These are phyloP conservation scores for Hypoxylon fuscum DNA, from an alignment of 495 filamentous ascomycete genomes.

Conservation along the genomic window DNA sequence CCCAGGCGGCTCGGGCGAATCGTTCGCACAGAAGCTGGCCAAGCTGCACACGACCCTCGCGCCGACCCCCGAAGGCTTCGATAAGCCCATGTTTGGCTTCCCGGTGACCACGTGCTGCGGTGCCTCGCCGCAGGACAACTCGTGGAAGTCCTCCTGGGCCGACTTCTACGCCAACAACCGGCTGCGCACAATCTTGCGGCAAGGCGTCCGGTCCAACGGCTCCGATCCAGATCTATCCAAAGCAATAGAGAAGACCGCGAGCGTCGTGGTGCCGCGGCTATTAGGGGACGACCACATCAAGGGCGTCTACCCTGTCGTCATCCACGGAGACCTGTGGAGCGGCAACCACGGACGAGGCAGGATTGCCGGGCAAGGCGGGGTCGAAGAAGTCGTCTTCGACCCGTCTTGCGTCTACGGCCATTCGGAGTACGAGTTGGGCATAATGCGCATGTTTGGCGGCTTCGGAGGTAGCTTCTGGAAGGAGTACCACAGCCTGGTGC, in stretches of 20 bases:
- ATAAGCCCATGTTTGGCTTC: conserved; percentile 77
- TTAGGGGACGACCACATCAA: conserved; percentile 73
- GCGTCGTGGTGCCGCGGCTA: conserved; percentile 73
- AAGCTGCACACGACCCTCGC: conserved; percentile 81
- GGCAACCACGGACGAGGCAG: conserved; percentile 79
- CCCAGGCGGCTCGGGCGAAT: conserved; percentile 52
- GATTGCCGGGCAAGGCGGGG: conserved; percentile 64
- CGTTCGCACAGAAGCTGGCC: conserved; percentile 78
- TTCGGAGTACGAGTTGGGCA: conserved; percentile 88
- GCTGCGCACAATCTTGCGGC: conserved; percentile 68
- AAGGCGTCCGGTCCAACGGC: conserved; percentile 69
- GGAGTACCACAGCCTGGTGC: conserved; percentile 77
- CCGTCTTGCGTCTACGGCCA: conserved; percentile 83
- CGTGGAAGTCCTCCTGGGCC: conserved; percentile 73
- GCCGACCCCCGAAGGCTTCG: conserved; percentile 67
- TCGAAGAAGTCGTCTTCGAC: conserved; percentile 86
- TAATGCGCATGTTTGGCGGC: conserved; percentile 96
- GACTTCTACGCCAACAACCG: conserved; percentile 84
- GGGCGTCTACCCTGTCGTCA: conserved; percentile 72
- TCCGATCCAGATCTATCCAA: conserved; percentile 65
- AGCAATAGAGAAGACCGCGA: conserved; percentile 69
- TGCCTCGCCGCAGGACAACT: conserved; percentile 81
- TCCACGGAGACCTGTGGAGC: conserved; percentile 93
- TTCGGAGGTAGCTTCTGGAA: conserved; percentile 76
- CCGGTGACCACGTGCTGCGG: conserved; percentile 86